Evolutionary conservation across 2,329 filamentous ascomycete species (phyloP).

Genomic region (Juglanconis oblonga): DNA sequence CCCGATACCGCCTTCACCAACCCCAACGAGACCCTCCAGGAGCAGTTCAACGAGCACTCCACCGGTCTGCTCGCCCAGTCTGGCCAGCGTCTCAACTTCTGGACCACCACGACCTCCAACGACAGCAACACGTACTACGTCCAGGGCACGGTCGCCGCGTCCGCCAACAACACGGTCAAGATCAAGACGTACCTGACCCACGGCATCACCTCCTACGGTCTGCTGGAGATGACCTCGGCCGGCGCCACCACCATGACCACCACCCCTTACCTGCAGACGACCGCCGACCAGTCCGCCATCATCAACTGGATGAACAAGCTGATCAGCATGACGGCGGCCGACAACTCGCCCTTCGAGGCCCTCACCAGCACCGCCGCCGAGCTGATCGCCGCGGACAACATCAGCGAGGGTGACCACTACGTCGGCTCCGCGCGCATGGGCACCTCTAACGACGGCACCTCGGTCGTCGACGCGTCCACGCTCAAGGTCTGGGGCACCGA

Average conservation of each 20-base stretch:
- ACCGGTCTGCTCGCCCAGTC: slow-evolving; percentile 41
- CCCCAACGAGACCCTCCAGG: slow-evolving; percentile 27
- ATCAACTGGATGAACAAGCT: slow-evolving; percentile 26
- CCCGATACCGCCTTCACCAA: slow-evolving; percentile 24
- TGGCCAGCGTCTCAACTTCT: slow-evolving; percentile 46
- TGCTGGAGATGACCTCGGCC: slow-evolving; percentile 37
- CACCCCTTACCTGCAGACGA: slow-evolving; percentile 33
- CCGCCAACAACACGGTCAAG: slow-evolving; percentile 39
- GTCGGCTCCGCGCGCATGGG: slow-evolving; percentile 31
- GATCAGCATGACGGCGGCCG: slow-evolving; percentile 24
- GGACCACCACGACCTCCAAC: slow-evolving; percentile 41
- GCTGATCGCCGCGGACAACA: slow-evolving; percentile 17
- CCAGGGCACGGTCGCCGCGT: slow-evolving; percentile 45
- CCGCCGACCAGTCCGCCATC: slow-evolving; percentile 27
- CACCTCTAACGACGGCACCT: slow-evolving; percentile 27
- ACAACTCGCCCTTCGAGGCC: slow-evolving; percentile 23
- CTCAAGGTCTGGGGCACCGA: slow-evolving; percentile 56
- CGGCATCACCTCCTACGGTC: slow-evolving; percentile 44
- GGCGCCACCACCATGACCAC: slow-evolving; percentile 40
- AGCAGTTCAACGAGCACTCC: slow-evolving; percentile 32
- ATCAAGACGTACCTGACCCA: slow-evolving; percentile 51
- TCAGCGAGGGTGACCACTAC: slow-evolving; percentile 27
- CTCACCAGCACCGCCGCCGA: slow-evolving; percentile 19
- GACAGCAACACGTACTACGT: slow-evolving; percentile 36
- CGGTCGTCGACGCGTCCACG: slow-evolving; percentile 31